Evolutionary conservation across 805 yeast genomes (phyloP), one percentile per base, ranked within the genome.

Genomic region (Candida krabiensis): DNA sequence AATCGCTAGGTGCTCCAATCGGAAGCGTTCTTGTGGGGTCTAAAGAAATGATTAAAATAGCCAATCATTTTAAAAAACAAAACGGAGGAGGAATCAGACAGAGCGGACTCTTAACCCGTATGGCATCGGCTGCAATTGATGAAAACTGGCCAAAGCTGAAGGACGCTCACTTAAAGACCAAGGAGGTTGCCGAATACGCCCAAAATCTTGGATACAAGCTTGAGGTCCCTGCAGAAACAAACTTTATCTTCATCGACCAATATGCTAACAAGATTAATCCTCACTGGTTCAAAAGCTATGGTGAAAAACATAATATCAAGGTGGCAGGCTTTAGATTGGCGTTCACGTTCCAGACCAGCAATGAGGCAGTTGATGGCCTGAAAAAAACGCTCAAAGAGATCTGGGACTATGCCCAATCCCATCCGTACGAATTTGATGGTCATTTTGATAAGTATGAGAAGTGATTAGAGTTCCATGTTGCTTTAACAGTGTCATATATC

Each of bases 61-160:
- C 93, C 28, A 82, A 80, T 58, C 95, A 89, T 64, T 84, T 89
- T 68, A 83, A 86, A 51, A 90, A 90, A 56, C 96, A 90, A 66
- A 77, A 79, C 48, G 97, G 97, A 57, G 96, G 96, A 51, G 96
- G 96, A 47, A 79, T 90, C 34, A 75, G 97, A 59, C 97, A 90
- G 66, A 71, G 84, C 26, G 97, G 97, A 40, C 65, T 86, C 63
- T 71, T 90, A 53, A 70, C 91, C 5, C 71, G 77, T 38, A 89
- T 90, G 86, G 96, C 95, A 3, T 60, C 71, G n/a, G 70, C 73
- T 35, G 95, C 95, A 18, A 70, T 90, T 37, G 80, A 85, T 38
- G 81, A 83, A 47, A 85, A 84, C 55, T 80, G 85, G 67, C 67
- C 77, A 22, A 73, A 78, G 38, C 69, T 81, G 55, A 55, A 57